These are phyloP conservation scores for Pythium inflatum DNA, from an alignment of 352 stramenopile genomes.

Conservation along the genomic window DNA sequence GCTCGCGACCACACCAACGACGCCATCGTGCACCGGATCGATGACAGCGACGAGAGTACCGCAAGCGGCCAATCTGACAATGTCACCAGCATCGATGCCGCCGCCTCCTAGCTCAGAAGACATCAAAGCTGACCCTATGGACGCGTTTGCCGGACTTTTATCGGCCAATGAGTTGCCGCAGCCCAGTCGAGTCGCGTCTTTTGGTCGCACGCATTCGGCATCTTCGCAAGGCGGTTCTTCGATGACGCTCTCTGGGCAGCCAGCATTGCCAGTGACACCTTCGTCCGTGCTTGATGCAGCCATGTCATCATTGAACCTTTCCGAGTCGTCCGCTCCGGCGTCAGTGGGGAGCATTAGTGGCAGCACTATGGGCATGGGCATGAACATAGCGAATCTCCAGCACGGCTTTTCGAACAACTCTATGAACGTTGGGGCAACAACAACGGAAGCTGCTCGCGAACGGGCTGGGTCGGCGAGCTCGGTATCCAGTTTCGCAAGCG, in stretches of 20 bases:
- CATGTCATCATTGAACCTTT: constrained; percentile 3
- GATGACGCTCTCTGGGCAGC: neutral
- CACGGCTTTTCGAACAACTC: too few relatives aligned
- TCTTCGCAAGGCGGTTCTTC: neutral
- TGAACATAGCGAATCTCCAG: too few relatives aligned
- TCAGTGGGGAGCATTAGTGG: constrained; percentile 19
- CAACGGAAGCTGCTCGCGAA: constrained; percentile 23
- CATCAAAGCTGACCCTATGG: constrained; percentile 41
- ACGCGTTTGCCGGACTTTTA: constrained; percentile 62
- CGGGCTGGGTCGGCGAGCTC: constrained; percentile 27
- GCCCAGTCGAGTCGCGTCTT: constrained; percentile 14
- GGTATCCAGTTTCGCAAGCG: constrained; percentile 29
- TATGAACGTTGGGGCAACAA: neutral
- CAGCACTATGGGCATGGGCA: neutral
- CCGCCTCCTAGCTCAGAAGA: neutral
- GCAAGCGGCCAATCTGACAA: neutral
- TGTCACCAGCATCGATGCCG: neutral
- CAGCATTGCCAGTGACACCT: neutral
- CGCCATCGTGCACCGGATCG: constrained; percentile 23
- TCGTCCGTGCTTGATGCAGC: neutral
- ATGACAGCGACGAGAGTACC: constrained; percentile 12
- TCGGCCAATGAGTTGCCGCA: constrained; percentile 38
- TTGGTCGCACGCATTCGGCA: constrained; percentile 12
- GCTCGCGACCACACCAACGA: neutral
- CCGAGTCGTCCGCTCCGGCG: neutral